Evolutionary conservation across 306 rosid species (phyloP), one percentile per base, ranked within the genome.

Genomic region (Vigna hirtella): DNA sequence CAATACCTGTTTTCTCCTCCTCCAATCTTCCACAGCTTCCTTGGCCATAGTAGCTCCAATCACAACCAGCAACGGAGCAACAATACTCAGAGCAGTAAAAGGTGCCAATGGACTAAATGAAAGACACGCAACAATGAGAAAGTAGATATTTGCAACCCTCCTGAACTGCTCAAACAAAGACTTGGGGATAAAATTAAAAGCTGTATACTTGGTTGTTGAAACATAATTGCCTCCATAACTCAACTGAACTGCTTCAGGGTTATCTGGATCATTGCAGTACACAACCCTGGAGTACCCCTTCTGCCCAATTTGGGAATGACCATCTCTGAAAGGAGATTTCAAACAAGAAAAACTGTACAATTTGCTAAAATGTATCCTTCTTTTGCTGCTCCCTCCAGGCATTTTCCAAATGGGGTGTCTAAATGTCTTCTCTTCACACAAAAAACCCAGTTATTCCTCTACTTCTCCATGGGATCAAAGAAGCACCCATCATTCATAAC

Each of bases 11-110:
- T 74, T 91, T 88, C 93, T 89, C 81, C 98, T 88, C 87, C 93
- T 87, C 98, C 98, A 93, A 86, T 93, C 98, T 86, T 93, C 98
- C 34, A 93, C 90, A 53, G 87, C 98, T 85, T 93, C 98, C 87
- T 93, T 93, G 52, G 73, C 91, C 93, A 90, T 85, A 11, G 97
- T 91, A 80, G 90, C 96, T 59, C 98, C 98, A 81, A 91, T 90
- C 59, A 93, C 98, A 62, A 83, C 71, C 12, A 87, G 5, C 88
- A 93, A 79, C 0, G 98, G 98, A 13, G 79, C 86, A 75, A 86
- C 89, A 65, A 93, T 83, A 68, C 97, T 91, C 17, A 83, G 58
- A 59, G 97, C 78, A 0, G 91, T 66, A 63, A 76, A 93, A 77
- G 98, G 97, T 7, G 97, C 93, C 87, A 93, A 78, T 3, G 98